These are phyloP conservation scores for Trapa incisa DNA, from an alignment of 345 rosid genomes.

Conservation along the genomic window DNA sequence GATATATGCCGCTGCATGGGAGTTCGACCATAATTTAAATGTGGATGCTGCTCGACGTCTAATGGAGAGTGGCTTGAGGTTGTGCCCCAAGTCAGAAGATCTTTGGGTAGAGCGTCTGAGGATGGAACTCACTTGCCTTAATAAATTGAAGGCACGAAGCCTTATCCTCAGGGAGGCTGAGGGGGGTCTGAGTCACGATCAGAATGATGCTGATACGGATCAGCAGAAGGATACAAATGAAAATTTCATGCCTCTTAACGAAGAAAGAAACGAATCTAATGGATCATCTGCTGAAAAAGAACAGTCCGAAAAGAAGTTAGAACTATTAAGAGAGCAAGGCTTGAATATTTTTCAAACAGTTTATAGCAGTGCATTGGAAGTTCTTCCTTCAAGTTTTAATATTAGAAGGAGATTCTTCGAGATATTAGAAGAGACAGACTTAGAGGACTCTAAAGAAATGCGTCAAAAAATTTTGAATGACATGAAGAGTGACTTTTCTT, in stretches of 20 bases:
- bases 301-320: conserved; percentile 30
- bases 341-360: conserved; percentile 46
- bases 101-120: conserved; percentile 88
- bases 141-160: conserved; percentile 71
- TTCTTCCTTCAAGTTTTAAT: conserved; percentile 55
- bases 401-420: conserved; percentile 63
- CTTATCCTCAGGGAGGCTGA: conserved; percentile 70
- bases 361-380: conserved; percentile 56
- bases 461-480: conserved; percentile 48
- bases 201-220: conserved; percentile 23
- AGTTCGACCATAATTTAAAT: conserved; percentile 71
- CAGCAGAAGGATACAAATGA: conserved; percentile 59
- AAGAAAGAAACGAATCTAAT: conserved; percentile 18
- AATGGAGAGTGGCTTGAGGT: conserved; percentile 81
- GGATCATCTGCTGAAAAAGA: conserved; percentile 26
- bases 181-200: conserved; percentile 42
- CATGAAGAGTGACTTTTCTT: conserved; percentile 61
- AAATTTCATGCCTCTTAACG: conserved; percentile 56
- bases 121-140: conserved; percentile 81
- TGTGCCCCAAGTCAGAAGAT: conserved; percentile 67
- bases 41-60: conserved; percentile 77
- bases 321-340: conserved; percentile 56
- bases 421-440: conserved; percentile 56
- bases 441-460: conserved; percentile 56
- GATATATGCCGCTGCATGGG: conserved; percentile 98